These are phyloP conservation scores for Syzygium oleosum DNA, from an alignment of 345 rosid species.

Conservation along the genomic window DNA sequence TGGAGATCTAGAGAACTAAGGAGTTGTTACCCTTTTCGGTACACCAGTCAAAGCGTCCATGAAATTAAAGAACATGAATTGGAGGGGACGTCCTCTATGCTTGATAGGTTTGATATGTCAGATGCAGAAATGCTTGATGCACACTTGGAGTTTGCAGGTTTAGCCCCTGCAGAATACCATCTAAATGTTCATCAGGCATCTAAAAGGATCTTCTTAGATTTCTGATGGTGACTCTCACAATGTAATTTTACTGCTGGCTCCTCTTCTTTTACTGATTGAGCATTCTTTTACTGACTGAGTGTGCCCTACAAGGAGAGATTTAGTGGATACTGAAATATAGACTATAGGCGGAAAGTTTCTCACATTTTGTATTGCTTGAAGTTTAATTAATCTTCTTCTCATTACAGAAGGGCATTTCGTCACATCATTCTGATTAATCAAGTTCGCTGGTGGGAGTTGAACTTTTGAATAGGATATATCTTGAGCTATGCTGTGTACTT, in stretches of 20 bases:
- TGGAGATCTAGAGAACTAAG: neutral
- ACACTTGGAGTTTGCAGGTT: neutral
- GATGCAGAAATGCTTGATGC: neutral
- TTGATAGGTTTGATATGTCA: neutral
- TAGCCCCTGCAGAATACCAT: neutral
- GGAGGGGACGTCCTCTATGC: neutral
- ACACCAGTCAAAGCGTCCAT: neutral
- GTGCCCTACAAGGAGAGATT: neutral
- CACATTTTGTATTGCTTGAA: neutral
- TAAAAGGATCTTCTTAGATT: neutral
- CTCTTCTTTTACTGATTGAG: neutral
- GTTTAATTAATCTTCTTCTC: neutral
- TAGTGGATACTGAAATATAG: neutral
- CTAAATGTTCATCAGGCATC: neutral
- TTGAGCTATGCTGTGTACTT: too few relatives aligned
- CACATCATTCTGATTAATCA: neutral
- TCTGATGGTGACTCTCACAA: neutral
- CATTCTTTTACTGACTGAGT: neutral
- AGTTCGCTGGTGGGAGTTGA: too few relatives aligned
- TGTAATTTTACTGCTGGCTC: neutral
- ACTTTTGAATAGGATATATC: too few relatives aligned
- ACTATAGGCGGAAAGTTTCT: neutral
- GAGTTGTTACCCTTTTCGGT: neutral
- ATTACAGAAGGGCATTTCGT: conserved; percentile 38
- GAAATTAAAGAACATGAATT: neutral